Conservation (phyloP, 345 rosid species). For the Draba incana region DNA sequence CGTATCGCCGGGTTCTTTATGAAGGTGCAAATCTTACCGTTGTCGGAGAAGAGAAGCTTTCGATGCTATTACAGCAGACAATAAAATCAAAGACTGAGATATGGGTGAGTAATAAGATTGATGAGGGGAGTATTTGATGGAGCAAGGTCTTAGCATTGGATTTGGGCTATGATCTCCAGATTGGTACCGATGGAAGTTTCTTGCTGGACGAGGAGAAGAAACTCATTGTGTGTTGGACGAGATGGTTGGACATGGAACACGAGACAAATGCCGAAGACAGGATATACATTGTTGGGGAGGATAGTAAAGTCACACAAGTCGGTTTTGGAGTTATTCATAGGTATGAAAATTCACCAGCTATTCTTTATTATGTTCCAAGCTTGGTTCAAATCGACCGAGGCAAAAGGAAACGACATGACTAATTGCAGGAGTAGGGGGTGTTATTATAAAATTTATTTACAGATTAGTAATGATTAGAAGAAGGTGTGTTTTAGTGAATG, state of each 20-base stretch:
- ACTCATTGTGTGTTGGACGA: background rate
- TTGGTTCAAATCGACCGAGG: background rate
- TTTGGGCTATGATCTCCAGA: background rate
- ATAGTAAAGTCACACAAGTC: background rate
- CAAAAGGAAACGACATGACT: no score
- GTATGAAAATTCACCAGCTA: background rate
- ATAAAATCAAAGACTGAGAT: background rate
- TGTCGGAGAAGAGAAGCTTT: no score
- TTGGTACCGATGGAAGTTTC: background rate
- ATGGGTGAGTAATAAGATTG: conserved; percentile 1
- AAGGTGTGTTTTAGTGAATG: no score
- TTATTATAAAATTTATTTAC: no score
- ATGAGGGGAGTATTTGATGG: background rate
- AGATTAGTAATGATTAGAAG: no score
- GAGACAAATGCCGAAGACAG: no score
- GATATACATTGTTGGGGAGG: no score
- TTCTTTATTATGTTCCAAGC: background rate
- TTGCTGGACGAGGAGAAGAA: background rate
- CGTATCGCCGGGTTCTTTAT: background rate
- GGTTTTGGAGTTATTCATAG: background rate
- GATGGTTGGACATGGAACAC: background rate
- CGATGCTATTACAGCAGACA: background rate
- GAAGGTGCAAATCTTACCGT: no score
- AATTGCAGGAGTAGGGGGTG: no score
- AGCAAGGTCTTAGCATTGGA: background rate